Evolutionary conservation across 1,139 yeast genomes (phyloP).

Genomic region (Pichia terricola): DNA sequence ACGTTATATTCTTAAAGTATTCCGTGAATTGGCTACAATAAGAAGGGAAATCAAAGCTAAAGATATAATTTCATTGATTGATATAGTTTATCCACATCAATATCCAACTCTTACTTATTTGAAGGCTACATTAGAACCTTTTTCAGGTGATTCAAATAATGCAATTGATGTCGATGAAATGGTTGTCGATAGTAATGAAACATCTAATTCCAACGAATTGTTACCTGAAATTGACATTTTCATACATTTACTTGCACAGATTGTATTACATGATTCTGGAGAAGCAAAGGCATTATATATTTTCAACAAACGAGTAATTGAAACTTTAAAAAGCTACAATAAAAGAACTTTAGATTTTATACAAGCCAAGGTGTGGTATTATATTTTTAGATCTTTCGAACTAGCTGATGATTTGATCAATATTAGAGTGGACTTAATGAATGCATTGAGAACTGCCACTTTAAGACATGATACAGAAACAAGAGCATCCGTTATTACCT

Average conservation of each 20-base stretch:
- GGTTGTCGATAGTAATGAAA: constrained; percentile 17
- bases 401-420: constrained; percentile 45
- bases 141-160: constrained; percentile 16
- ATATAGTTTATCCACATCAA: constrained; percentile 41
- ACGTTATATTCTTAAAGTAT: constrained; percentile 74
- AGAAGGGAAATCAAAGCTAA: constrained; percentile 53
- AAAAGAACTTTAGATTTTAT: constrained; percentile 79
- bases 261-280: constrained; percentile 58
- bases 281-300: constrained; percentile 39
- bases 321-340: constrained; percentile 54
- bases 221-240: constrained; percentile 78
- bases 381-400: constrained; percentile 74
- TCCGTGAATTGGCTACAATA: constrained; percentile 72
- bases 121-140: constrained; percentile 28
- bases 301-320: constrained; percentile 48
- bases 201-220: constrained; percentile 20
- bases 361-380: constrained; percentile 91
- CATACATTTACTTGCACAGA: constrained; percentile 68
- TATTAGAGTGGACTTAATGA: constrained; percentile 63
- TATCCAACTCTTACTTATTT: constrained; percentile 37
- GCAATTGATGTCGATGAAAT: constrained; percentile 13
- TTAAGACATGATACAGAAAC: constrained; percentile 90
- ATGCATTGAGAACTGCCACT: constrained; percentile 78
- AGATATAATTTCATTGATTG: constrained; percentile 46
- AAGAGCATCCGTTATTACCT: constrained; percentile 75